Conservation (phyloP, 2,329 filamentous ascomycete species). For the Monilinia aucupariae region DNA sequence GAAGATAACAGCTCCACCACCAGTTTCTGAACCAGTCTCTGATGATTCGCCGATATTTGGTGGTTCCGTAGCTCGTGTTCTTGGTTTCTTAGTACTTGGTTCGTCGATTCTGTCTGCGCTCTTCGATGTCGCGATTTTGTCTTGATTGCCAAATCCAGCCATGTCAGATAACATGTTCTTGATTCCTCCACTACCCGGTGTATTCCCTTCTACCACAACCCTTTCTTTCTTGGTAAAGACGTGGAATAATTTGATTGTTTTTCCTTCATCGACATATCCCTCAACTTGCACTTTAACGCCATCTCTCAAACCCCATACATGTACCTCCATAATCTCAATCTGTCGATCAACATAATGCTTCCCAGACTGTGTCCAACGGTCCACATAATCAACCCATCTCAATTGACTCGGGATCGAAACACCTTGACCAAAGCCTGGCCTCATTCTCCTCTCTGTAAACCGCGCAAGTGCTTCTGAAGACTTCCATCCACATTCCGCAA, state of each 20-base stretch:
- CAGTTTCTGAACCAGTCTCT: conserved; percentile 42
- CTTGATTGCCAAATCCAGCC: conserved; percentile 37
- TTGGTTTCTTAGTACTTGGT: neutral
- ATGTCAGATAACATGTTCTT: conserved; percentile 51
- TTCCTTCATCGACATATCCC: conserved; percentile 83
- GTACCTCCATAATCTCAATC: conserved; percentile 81
- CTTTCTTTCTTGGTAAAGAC: conserved; percentile 71
- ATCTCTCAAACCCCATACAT: conserved; percentile 80
- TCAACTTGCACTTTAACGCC: conserved; percentile 85
- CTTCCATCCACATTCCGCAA: conserved; percentile 74
- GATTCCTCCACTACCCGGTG: conserved; percentile 46
- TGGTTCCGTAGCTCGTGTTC: neutral
- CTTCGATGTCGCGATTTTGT: conserved; percentile 22
- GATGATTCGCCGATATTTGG: neutral
- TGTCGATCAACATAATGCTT: conserved; percentile 79
- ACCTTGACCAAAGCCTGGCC: conserved; percentile 79
- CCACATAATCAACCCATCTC: conserved; percentile 81
- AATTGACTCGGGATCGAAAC: conserved; percentile 91
- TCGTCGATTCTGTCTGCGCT: conserved; percentile 20
- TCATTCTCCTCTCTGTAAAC: conserved; percentile 82
- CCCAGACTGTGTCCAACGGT: conserved; percentile 69
- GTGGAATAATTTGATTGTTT: conserved; percentile 77
- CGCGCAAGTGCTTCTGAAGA: conserved; percentile 56
- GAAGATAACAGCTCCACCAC: conserved; percentile 72
- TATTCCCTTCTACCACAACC: conserved; percentile 56